A percentile compares a stretch with the other conserved stretches of the same genome.
phyloP scores from a whole-genome alignment of 495 filamentous ascomycete genomes.

The Tuber umbilicatum region DNA sequence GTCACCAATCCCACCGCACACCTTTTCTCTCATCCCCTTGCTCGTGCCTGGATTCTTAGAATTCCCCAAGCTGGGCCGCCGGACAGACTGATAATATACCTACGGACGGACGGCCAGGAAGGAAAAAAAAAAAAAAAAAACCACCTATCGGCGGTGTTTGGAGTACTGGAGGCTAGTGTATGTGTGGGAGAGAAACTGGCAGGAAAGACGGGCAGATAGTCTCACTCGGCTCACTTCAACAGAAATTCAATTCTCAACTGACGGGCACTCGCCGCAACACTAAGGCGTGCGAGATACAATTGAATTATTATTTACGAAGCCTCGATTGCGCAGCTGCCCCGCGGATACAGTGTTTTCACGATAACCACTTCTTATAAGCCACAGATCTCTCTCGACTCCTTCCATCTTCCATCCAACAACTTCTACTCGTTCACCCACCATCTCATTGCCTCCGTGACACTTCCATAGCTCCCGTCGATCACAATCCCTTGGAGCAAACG shows the following conservation, averaged over 20 bases:
- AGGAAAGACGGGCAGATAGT: slow-evolving; percentile 9
- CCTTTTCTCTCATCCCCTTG: slow-evolving; percentile 26
- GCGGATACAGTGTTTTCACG: not conserved
- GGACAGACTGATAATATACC: not conserved
- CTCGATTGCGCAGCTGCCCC: not conserved
- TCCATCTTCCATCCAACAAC: slow-evolving; percentile 23
- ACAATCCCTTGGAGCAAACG: slow-evolving; percentile 34
- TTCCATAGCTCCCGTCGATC: slow-evolving; percentile 35
- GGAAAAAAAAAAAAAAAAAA: slow-evolving; percentile 6
- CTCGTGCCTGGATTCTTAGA: slow-evolving; percentile 14
- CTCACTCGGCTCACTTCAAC: not conserved
- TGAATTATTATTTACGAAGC: slow-evolving; percentile 3
- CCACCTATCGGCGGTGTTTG: not conserved
- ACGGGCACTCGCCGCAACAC: slow-evolving; percentile 4
- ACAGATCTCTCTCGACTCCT: slow-evolving; percentile 18
- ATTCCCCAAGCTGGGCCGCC: not conserved
- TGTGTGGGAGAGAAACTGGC: slow-evolving; percentile 4
- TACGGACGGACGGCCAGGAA: slow-evolving; percentile 6
- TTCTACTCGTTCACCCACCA: slow-evolving; percentile 36
- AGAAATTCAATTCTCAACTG: slow-evolving; percentile 4
- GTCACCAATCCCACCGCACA: slow-evolving; percentile 32
- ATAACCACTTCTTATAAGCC: slow-evolving; percentile 4
- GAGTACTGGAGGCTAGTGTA: not conserved
- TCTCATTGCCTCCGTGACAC: slow-evolving; percentile 34
- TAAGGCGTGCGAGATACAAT: slow-evolving; percentile 3